Percentiles rank a stretch among this genome's conserved stretches.
These are phyloP conservation scores for Eremothecium coryli DNA, from an alignment of 1,139 yeast genomes.

Conservation along the genomic window DNA sequence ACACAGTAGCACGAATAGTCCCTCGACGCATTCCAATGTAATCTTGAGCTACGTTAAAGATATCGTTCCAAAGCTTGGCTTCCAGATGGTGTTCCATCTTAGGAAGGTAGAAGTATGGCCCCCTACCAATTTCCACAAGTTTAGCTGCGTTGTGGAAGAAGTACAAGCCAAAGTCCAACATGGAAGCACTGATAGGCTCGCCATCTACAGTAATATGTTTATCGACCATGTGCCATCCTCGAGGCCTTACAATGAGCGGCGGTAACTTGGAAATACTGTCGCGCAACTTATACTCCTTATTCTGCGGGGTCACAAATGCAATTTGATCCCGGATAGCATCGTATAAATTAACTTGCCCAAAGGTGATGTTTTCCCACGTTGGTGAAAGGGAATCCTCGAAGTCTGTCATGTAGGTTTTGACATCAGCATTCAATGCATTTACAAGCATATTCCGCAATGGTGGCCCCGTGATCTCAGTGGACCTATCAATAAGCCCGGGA, in stretches of 20 bases:
- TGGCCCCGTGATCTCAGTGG: slow-evolving; percentile 88
- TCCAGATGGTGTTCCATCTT: slow-evolving; percentile 75
- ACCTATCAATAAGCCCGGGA: slow-evolving; percentile 57
- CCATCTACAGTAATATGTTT: slow-evolving; percentile 62
- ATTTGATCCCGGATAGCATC: slow-evolving; percentile 73
- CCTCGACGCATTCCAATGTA: slow-evolving; percentile 55
- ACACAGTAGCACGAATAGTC: slow-evolving; percentile 61
- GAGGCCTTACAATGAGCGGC: slow-evolving; percentile 72
- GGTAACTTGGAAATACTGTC: slow-evolving; percentile 47
- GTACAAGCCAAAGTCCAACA: slow-evolving; percentile 69
- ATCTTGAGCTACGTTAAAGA: slow-evolving; percentile 64
- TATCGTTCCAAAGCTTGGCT: slow-evolving; percentile 69
- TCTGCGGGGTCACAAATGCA: slow-evolving; percentile 40
- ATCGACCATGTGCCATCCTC: slow-evolving; percentile 82
- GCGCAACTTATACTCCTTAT: slow-evolving; percentile 41
- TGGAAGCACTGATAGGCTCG: slow-evolving; percentile 67
- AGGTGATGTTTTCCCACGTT: slow-evolving; percentile 81
- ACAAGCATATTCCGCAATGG: slow-evolving; percentile 86
- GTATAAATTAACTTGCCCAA: slow-evolving; percentile 86
- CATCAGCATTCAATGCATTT: slow-evolving; percentile 73
- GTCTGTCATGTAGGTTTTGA: slow-evolving; percentile 91
- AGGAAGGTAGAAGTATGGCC: slow-evolving; percentile 69
- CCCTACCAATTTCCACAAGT: slow-evolving; percentile 50
- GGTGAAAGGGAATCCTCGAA: slow-evolving; percentile 94
- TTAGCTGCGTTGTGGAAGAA: slow-evolving; percentile 61